phyloP scores from a whole-genome alignment of 2,329 filamentous ascomycete species.

The Paecilomyces dactylethromorphus region DNA sequence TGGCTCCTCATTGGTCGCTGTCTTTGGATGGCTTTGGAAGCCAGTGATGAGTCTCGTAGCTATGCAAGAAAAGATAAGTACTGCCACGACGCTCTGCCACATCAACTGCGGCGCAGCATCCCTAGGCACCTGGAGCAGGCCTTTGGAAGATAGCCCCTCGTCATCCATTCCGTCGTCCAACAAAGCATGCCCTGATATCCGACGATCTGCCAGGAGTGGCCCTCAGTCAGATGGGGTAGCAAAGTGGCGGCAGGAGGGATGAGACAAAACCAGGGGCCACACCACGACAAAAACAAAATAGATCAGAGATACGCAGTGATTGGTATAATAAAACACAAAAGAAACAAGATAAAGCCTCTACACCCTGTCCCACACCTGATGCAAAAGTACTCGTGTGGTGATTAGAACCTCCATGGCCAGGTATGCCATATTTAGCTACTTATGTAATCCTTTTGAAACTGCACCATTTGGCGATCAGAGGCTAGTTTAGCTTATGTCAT shows the following conservation, averaged over 20 bases:
- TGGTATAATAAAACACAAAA: neutral
- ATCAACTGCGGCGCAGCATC: slow-evolving; percentile 14
- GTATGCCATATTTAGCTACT: neutral
- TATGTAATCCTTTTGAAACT: neutral
- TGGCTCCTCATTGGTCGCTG: slow-evolving; percentile 14
- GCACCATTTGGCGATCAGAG: neutral
- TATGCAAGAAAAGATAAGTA: slow-evolving; percentile 26
- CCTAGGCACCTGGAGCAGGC: slow-evolving; percentile 13
- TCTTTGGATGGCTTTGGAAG: slow-evolving; percentile 21
- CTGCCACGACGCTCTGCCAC: slow-evolving; percentile 19
- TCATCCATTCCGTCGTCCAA: neutral
- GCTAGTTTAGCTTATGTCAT: neutral
- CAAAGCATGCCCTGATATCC: neutral
- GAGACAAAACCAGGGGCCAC: neutral
- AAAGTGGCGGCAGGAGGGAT: neutral
- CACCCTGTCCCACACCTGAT: neutral
- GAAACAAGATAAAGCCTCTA: neutral
- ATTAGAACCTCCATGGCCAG: neutral
- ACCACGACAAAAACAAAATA: neutral
- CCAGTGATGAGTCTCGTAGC: slow-evolving; percentile 33
- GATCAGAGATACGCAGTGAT: neutral
- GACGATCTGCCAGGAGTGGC: neutral
- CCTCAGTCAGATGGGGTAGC: neutral
- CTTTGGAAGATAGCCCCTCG: neutral
- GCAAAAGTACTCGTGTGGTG: neutral